Conservation (phyloP, 2,329 filamentous ascomycete species). For the Alternaria triticina region DNA sequence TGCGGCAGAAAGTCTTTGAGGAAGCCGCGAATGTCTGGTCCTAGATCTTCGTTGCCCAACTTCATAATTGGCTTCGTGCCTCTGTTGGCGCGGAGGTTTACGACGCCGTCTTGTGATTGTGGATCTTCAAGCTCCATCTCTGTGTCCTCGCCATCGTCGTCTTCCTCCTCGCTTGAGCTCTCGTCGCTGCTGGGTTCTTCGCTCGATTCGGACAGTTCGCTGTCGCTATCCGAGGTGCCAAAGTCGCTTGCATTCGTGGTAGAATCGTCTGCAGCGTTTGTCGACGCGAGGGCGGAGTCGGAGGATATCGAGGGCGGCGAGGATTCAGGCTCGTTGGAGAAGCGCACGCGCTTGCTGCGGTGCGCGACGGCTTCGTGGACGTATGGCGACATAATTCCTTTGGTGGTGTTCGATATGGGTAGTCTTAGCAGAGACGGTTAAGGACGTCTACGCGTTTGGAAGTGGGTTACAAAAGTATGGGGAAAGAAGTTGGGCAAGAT, state of each 20-base stretch:
- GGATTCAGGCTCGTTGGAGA: constrained; percentile 25
- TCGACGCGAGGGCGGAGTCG: constrained; percentile 24
- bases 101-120: constrained; percentile 18
- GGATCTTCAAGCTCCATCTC: constrained; percentile 9
- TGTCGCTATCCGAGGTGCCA: constrained; percentile 29
- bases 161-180: constrained; percentile 38
- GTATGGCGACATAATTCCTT: constrained; percentile 19
- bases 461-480: constrained; percentile 8
- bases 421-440: neutral
- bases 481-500: constrained; percentile 13
- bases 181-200: constrained; percentile 48
- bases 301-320: constrained; percentile 30
- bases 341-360: constrained; percentile 35
- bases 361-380: constrained; percentile 10
- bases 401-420: neutral
- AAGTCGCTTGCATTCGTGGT: constrained; percentile 27
- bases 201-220: constrained; percentile 43
- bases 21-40: constrained; percentile 41
- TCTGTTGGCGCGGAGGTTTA: constrained; percentile 38
- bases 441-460: constrained; percentile 9
- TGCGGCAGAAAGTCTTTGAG: constrained; percentile 53
- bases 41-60: constrained; percentile 29
- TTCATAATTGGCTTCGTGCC: constrained; percentile 43
- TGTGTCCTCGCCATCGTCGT: constrained; percentile 24
- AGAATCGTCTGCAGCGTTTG: constrained; percentile 19